These are phyloP conservation scores for Lactuca sativa DNA, from an alignment of 129 eudicot genomes.

Conservation along the genomic window DNA sequence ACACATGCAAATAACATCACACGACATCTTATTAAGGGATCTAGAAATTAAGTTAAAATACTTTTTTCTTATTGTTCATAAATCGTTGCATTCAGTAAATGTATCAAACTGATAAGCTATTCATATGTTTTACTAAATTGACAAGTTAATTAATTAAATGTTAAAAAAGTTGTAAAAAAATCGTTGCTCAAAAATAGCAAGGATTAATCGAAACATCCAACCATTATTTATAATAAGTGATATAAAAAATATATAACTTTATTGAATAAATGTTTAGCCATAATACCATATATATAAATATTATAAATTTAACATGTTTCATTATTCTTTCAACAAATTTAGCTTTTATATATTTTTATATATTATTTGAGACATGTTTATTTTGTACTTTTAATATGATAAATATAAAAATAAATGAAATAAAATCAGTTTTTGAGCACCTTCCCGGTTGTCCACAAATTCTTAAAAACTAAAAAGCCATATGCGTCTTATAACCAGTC, in stretches of 20 bases:
- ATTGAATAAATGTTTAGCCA: background rate
- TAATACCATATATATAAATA: no score
- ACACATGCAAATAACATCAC: slow-evolving; percentile 17
- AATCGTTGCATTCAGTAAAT: background rate
- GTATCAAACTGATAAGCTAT: background rate
- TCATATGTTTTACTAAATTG: background rate
- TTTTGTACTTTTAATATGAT: background rate
- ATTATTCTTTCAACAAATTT: background rate
- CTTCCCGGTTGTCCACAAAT: slow-evolving; percentile 29
- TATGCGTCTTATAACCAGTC: slow-evolving; percentile 16
- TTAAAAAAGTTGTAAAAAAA: no score
- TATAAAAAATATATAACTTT: no score
- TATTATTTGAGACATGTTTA: background rate
- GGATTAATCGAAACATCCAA: background rate
- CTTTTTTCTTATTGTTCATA: no score
- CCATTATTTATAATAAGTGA: background rate
- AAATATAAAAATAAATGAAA: slow-evolving; percentile 1
- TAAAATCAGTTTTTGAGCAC: slow-evolving; percentile 1
- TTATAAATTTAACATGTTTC: background rate
- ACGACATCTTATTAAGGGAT: background rate
- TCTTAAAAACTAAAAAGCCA: slow-evolving; percentile 18
- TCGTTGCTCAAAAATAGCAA: background rate
- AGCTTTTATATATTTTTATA: background rate
- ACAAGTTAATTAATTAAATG: background rate
- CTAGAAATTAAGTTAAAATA: background rate